Conservation (phyloP, 805 yeast species). For the Kuraishia hungarica region DNA sequence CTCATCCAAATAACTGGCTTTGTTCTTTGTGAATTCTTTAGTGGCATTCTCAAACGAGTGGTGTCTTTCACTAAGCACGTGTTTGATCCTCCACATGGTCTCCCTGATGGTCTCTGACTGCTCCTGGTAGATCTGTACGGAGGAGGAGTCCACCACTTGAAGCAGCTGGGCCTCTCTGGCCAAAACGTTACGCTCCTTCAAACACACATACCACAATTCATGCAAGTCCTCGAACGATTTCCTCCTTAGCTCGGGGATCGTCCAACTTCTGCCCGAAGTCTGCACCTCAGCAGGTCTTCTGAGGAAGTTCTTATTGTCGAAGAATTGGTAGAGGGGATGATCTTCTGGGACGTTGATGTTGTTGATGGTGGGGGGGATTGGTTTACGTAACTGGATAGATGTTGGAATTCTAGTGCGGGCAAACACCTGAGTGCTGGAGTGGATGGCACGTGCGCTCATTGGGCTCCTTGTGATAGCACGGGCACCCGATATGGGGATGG, state of each 20-base stretch:
- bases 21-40: constrained; percentile 26
- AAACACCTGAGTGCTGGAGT: not conserved
- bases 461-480: too few relatives aligned
- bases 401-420: constrained; percentile 29
- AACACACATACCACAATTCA: constrained; percentile 78
- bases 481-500: too few relatives aligned
- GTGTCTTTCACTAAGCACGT: constrained; percentile 81
- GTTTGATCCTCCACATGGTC: constrained; percentile 76
- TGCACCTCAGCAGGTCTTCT: constrained; percentile 49
- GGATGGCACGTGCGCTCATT: not conserved
- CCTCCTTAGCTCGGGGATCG: constrained; percentile 78
- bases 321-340: constrained; percentile 96
- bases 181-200: constrained; percentile 74
- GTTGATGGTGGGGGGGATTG: constrained; percentile 74
- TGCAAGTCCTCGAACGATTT: constrained; percentile 91
- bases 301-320: constrained; percentile 51
- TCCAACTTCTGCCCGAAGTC: constrained; percentile 69
- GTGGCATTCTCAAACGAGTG: constrained; percentile 57
- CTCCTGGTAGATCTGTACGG: constrained; percentile 14
- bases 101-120: constrained; percentile 37
- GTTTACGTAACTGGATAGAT: constrained; percentile 55
- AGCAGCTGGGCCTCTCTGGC: constrained; percentile 63
- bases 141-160: constrained; percentile 18
- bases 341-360: constrained; percentile 68
- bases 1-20: constrained; percentile 40